Percentiles rank a stretch among this genome's conserved stretches.
Evolutionary conservation across 768 basidiomycete genomes (phyloP).

Genomic region (Coprinellus aureogranulatus): DNA sequence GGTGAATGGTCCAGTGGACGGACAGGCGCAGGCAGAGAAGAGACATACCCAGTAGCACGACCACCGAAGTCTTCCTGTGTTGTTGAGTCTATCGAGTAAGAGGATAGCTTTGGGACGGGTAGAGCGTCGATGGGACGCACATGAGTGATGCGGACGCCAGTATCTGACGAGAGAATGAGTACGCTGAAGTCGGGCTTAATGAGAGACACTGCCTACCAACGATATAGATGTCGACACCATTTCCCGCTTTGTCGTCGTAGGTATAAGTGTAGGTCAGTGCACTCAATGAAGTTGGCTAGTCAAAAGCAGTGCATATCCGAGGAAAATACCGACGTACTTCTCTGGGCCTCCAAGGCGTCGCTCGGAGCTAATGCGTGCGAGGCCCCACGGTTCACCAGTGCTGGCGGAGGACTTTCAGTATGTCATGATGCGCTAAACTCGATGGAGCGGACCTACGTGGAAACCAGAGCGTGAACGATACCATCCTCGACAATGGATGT

Average conservation of each 20-base stretch:
- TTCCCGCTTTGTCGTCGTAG: constrained; percentile 25
- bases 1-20: constrained; percentile 24
- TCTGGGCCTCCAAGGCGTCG: not conserved
- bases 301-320: not conserved
- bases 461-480: constrained; percentile 18
- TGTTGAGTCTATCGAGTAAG: not conserved
- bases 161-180: constrained; percentile 16
- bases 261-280: constrained; percentile 22
- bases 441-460: not conserved
- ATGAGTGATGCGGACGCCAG: constrained; percentile 23
- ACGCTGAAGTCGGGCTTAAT: not conserved
- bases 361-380: constrained; percentile 24
- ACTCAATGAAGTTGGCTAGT: too few species aligned
- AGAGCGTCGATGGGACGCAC: constrained; percentile 4
- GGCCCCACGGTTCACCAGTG: constrained; percentile 32
- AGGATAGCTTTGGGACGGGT: not conserved
- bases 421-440: not conserved
- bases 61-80: constrained; percentile 34
- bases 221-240: constrained; percentile 37
- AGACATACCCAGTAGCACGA: not conserved
- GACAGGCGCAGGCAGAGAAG: not conserved
- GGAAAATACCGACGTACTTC: not conserved
- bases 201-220: constrained; percentile 25
- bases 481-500: constrained; percentile 28
- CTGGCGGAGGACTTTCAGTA: constrained; percentile 12